Evolutionary conservation across 78 protist genomes (phyloP).

Genomic region (Capsaspora owczarzaki): DNA sequence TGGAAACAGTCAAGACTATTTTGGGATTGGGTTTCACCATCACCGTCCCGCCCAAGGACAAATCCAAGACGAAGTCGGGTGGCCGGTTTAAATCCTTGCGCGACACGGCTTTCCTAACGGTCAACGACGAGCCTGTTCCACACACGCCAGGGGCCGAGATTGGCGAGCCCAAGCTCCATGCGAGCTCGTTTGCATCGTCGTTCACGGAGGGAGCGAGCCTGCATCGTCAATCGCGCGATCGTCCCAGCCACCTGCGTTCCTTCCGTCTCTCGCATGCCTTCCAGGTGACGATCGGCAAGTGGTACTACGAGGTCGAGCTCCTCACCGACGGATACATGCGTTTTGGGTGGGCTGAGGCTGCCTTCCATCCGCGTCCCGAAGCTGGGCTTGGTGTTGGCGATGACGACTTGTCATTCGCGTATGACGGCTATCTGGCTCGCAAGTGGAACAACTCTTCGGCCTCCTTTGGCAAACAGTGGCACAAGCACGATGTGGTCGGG

Average conservation of each 20-base stretch:
- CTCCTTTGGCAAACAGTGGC: background rate
- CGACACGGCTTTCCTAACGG: too few species aligned
- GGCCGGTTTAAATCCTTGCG: background rate
- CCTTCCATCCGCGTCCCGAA: background rate
- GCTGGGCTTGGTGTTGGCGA: background rate
- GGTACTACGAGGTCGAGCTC: conserved; percentile 13
- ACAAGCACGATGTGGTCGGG: background rate
- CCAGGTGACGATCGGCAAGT: background rate
- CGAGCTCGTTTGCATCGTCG: too few species aligned
- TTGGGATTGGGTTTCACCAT: background rate
- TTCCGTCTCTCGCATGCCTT: background rate
- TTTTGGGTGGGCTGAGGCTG: background rate
- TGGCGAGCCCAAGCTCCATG: too few species aligned
- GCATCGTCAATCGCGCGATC: too few species aligned
- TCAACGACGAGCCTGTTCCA: too few species aligned
- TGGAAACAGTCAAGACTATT: background rate
- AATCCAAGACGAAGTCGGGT: background rate
- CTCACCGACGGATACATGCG: conserved; percentile 5
- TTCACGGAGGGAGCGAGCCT: too few species aligned
- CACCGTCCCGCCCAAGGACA: background rate
- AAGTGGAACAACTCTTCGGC: background rate
- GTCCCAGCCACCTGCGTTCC: background rate
- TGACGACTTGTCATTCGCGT: background rate
- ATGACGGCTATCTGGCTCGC: background rate
- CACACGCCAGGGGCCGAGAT: too few species aligned